These are phyloP conservation scores for Penicillium atrosanguineum DNA, from an alignment of 495 filamentous ascomycete genomes.

Conservation along the genomic window DNA sequence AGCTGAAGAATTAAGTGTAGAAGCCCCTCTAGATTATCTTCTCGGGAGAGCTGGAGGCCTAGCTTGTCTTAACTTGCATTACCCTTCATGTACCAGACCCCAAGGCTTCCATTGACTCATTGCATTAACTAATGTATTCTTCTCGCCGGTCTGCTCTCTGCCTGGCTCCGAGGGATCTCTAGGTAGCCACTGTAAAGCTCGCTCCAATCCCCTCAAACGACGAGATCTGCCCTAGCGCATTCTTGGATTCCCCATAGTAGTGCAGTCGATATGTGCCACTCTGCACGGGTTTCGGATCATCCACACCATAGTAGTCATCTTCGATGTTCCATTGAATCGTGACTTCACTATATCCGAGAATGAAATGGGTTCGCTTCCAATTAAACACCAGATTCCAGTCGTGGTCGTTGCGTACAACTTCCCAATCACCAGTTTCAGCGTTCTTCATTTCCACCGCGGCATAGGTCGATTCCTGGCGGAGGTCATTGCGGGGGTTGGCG, in stretches of 20 bases:
- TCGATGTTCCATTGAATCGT: conserved; percentile 77
- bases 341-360: conserved; percentile 78
- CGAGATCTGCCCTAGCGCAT: conserved; percentile 60
- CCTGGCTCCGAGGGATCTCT: neutral
- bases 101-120: neutral
- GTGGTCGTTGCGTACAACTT: conserved; percentile 47
- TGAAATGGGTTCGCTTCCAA: conserved; percentile 71
- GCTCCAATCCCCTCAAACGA: conserved; percentile 75
- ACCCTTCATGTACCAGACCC: too few species aligned
- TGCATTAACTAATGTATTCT: neutral
- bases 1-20: too few species aligned
- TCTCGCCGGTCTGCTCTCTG: neutral
- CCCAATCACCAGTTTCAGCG: conserved; percentile 55
- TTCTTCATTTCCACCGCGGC: conserved; percentile 71
- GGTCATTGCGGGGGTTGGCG: conserved; percentile 86
- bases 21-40: too few species aligned
- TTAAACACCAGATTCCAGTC: conserved; percentile 28
- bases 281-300: conserved; percentile 36
- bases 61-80: too few species aligned
- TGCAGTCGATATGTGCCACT: conserved; percentile 72
- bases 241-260: conserved; percentile 86
- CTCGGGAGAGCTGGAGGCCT: too few species aligned
- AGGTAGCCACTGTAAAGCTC: conserved; percentile 53
- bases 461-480: conserved; percentile 75
- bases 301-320: conserved; percentile 46